These are phyloP conservation scores for Ensete glaucum DNA, from an alignment of 176 grass and related monocot genomes.

Conservation along the genomic window DNA sequence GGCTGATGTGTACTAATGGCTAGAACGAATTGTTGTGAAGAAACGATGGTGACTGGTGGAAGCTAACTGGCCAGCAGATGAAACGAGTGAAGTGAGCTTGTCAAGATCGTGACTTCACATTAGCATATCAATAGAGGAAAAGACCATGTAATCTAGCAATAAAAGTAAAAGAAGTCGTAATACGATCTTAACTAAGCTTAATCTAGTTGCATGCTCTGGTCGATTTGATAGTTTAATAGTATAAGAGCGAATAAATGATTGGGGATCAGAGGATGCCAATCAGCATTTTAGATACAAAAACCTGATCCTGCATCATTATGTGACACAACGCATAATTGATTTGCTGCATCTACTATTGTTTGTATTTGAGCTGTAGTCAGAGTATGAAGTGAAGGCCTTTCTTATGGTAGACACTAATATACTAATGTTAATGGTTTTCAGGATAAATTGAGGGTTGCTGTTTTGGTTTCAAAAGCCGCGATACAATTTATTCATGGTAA, in stretches of 20 bases:
- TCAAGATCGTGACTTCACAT: too few species aligned
- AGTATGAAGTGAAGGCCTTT: not conserved
- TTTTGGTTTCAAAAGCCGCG: slow-evolving; percentile 11
- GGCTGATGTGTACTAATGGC: too few species aligned
- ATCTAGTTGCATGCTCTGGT: not conserved
- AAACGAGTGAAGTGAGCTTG: not conserved
- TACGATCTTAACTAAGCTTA: not conserved
- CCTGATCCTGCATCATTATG: not conserved
- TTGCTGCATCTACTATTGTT: too few species aligned
- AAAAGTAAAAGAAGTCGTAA: not conserved
- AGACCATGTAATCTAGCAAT: not conserved
- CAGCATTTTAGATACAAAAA: not conserved
- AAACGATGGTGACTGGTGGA: not conserved
- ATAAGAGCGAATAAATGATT: not conserved
- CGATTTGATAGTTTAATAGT: not conserved
- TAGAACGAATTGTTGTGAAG: not conserved
- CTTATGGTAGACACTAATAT: not conserved
- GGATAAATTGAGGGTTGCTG: slow-evolving; percentile 25
- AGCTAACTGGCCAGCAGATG: not conserved
- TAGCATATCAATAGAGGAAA: too few species aligned
- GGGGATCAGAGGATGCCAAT: not conserved
- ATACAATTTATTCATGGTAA: not conserved
- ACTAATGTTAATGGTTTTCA: slow-evolving; percentile 22
- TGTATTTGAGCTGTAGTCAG: too few species aligned
- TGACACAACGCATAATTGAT: not conserved